A percentile compares a stretch with the other conserved stretches of the same genome.
Conservation (phyloP, 1,139 yeast genomes). For the Debaryomycetaceae sp. region DNA sequence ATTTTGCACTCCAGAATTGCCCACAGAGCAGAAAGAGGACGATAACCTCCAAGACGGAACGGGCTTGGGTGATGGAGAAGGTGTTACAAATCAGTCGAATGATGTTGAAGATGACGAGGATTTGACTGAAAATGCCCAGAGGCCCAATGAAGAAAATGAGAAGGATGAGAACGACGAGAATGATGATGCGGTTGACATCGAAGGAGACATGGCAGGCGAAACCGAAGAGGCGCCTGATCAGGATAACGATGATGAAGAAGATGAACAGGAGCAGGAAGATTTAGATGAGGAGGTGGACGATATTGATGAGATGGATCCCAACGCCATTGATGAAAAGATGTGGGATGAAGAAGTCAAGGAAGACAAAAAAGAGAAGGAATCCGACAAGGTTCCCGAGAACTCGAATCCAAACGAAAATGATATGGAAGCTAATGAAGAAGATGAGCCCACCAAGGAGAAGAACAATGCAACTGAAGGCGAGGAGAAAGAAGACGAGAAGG, state of each 20-base stretch:
- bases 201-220: conserved; percentile 95
- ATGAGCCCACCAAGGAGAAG: conserved; percentile 27
- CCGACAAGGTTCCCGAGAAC: conserved; percentile 55
- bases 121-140: conserved; percentile 78
- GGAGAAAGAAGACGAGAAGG: conserved; percentile 20
- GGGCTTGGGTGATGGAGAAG: conserved; percentile 97
- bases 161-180: conserved; percentile 52
- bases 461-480: conserved; percentile 24
- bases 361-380: conserved; percentile 59
- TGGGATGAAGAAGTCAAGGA: conserved; percentile 93
- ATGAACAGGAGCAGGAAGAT: conserved; percentile 44
- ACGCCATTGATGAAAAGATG: conserved; percentile 95
- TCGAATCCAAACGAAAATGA: conserved; percentile 43
- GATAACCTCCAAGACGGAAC: conserved; percentile 73
- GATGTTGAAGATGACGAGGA: conserved; percentile 93
- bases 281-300: conserved; percentile 88
- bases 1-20: conserved; percentile 85
- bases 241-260: conserved; percentile 49
- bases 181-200: conserved; percentile 84
- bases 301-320: conserved; percentile 83
- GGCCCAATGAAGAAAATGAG: conserved; percentile 66
- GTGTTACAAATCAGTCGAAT: conserved; percentile 68
- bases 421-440: conserved; percentile 53
- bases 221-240: conserved; percentile 71
- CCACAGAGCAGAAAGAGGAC: conserved; percentile 53